These are phyloP conservation scores for Hypomontagnella submonticulosa DNA, from an alignment of 495 filamentous ascomycete genomes.

Conservation along the genomic window DNA sequence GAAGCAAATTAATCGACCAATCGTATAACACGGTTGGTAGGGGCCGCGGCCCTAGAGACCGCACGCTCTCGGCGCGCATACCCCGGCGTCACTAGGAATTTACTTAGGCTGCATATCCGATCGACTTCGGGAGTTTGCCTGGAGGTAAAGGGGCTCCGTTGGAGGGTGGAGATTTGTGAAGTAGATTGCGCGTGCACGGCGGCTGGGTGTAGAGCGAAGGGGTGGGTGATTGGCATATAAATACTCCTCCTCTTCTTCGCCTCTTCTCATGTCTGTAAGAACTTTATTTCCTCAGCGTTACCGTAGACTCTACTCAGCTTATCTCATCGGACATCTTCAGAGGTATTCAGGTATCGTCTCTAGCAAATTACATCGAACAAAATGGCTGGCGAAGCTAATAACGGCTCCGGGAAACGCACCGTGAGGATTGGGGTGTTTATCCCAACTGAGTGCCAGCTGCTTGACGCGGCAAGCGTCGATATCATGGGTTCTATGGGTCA, in stretches of 20 bases:
- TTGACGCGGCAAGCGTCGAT: slow-evolving; percentile 62
- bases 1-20: slow-evolving; percentile 16
- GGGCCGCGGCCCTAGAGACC: slow-evolving; percentile 8
- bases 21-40: slow-evolving; percentile 34
- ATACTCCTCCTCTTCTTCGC: slow-evolving; percentile 6
- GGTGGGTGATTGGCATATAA: slow-evolving; percentile 10
- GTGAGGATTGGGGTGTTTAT: slow-evolving; percentile 59
- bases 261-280: too few relatives aligned
- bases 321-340: not conserved
- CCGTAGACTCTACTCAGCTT: not conserved
- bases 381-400: slow-evolving; percentile 25
- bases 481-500: slow-evolving; percentile 58
- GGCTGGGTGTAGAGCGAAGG: not conserved
- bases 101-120: slow-evolving; percentile 1
- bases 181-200: too few relatives aligned
- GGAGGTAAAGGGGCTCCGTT: not conserved
- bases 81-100: not conserved
- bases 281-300: too few relatives aligned
- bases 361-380: not conserved
- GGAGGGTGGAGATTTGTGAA: too few relatives aligned
- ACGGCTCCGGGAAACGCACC: slow-evolving; percentile 3
- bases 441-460: slow-evolving; percentile 55
- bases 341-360: not conserved
- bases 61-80: not conserved
- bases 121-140: slow-evolving; percentile 17